Evolutionary conservation across 495 filamentous ascomycete genomes (phyloP).

Genomic region (Tuber brumale): DNA sequence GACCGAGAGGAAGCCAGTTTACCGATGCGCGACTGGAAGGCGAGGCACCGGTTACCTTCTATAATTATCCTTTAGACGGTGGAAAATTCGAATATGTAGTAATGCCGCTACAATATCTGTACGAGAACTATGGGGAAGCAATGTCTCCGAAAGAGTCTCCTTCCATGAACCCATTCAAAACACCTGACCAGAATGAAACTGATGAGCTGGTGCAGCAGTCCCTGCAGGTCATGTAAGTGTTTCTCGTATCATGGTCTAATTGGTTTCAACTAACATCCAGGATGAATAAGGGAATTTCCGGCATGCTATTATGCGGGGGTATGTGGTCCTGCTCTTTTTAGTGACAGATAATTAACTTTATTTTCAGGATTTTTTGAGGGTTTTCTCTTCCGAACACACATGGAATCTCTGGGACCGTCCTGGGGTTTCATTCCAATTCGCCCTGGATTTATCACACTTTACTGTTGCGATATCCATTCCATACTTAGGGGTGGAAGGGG

Average conservation of each 20-base stretch:
- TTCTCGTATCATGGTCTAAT: background rate
- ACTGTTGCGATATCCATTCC: background rate
- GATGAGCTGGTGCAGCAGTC: background rate
- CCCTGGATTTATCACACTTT: background rate
- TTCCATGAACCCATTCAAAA: background rate
- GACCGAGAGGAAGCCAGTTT: background rate
- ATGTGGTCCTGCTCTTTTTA: background rate
- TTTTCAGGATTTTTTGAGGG: slow-evolving; percentile 5
- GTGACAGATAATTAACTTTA: background rate
- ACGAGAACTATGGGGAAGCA: background rate
- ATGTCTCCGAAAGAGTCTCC: slow-evolving; percentile 10
- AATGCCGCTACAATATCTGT: slow-evolving; percentile 16
- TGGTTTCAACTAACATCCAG: background rate
- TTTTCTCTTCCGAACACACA: background rate
- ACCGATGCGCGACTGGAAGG: background rate
- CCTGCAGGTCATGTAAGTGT: slow-evolving; percentile 15
- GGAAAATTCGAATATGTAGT: slow-evolving; percentile 6
- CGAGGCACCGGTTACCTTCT: slow-evolving; percentile 13
- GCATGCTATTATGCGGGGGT: slow-evolving; percentile 12
- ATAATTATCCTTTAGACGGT: background rate
- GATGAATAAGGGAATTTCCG: slow-evolving; percentile 10
- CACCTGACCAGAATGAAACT: background rate
- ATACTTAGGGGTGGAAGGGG: background rate
- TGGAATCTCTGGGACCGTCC: background rate
- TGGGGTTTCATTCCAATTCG: background rate